phyloP scores from a whole-genome alignment of 1,139 yeast genomes.

The Hyphopichia pseudoburtonii region DNA sequence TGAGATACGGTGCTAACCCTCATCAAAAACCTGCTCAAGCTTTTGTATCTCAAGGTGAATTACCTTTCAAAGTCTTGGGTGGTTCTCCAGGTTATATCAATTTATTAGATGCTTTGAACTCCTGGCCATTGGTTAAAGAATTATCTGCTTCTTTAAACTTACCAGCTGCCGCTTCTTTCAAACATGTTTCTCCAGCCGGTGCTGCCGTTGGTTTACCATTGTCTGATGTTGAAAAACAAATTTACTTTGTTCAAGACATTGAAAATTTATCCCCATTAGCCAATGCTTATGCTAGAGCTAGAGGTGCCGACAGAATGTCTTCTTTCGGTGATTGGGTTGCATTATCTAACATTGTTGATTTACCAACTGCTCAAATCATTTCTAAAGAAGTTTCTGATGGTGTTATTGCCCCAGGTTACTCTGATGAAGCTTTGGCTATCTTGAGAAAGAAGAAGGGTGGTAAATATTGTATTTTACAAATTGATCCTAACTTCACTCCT shows the following conservation, averaged over 20 bases:
- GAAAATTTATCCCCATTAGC: constrained; percentile 96
- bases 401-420: constrained; percentile 96
- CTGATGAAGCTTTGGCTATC: constrained; percentile 86
- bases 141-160: constrained; percentile 88
- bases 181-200: constrained; percentile 99
- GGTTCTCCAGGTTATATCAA: constrained; percentile 99
- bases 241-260: constrained; percentile 91
- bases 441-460: constrained; percentile 94
- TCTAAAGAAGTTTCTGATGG: constrained; percentile 98
- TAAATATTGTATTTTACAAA: constrained; percentile 92
- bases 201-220: constrained; percentile 96
- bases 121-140: constrained; percentile 98
- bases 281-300: constrained; percentile 97
- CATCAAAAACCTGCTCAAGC: constrained; percentile 99
- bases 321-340: constrained; percentile 99
- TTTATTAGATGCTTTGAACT: constrained; percentile 90
- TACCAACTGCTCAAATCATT: constrained; percentile 94
- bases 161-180: constrained; percentile 98
- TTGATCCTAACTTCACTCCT: constrained; percentile 92
- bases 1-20: constrained; percentile 98
- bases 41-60: constrained; percentile 76
- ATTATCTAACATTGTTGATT: constrained; percentile 90
- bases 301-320: constrained; percentile 99
- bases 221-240: constrained; percentile 85
- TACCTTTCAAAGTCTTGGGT: constrained; percentile 89